Conservation (phyloP, 805 yeast genomes). For the Metschnikowia cerradonensis region DNA sequence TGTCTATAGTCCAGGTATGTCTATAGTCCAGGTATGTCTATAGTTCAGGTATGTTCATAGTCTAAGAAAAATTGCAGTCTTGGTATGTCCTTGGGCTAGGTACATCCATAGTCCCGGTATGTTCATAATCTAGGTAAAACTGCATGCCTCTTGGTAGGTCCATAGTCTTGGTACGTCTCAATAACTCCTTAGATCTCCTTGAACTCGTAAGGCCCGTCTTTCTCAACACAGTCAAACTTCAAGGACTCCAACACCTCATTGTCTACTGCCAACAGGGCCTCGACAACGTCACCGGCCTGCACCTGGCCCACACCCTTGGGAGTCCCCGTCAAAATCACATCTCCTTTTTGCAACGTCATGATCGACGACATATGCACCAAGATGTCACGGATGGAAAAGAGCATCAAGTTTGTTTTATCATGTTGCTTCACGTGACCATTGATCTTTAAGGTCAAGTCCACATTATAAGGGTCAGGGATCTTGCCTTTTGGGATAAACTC, state of each 20-base stretch:
- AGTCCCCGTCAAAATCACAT: constrained; percentile 89
- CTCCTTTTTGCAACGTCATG: constrained; percentile 90
- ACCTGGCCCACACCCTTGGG: constrained; percentile 95
- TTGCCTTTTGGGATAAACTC: constrained; percentile 58
- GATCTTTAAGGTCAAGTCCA: constrained; percentile 56
- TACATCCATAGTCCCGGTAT: too few species aligned
- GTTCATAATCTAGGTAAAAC: too few species aligned
- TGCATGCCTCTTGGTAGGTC: too few species aligned
- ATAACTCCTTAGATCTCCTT: constrained; percentile 22
- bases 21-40: too few species aligned
- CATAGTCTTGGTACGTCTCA: background rate
- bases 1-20: too few species aligned
- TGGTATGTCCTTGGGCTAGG: too few species aligned
- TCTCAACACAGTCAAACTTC: constrained; percentile 49
- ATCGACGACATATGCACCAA: constrained; percentile 77
- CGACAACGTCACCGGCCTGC: constrained; percentile 71
- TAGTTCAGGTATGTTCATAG: too few species aligned
- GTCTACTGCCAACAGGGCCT: constrained; percentile 56
- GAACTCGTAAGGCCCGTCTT: constrained; percentile 44
- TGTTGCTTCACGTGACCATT: constrained; percentile 70
- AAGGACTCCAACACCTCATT: constrained; percentile 52
- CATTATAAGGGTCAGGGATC: constrained; percentile 73
- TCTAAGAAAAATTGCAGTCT: too few species aligned
- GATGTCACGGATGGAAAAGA: constrained; percentile 80
- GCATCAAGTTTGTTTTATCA: constrained; percentile 78